A percentile compares a stretch with the other conserved stretches of the same genome.
phyloP scores from a whole-genome alignment of 1,284 basidiomycete genomes.

The Apiotrichum gamsii region DNA sequence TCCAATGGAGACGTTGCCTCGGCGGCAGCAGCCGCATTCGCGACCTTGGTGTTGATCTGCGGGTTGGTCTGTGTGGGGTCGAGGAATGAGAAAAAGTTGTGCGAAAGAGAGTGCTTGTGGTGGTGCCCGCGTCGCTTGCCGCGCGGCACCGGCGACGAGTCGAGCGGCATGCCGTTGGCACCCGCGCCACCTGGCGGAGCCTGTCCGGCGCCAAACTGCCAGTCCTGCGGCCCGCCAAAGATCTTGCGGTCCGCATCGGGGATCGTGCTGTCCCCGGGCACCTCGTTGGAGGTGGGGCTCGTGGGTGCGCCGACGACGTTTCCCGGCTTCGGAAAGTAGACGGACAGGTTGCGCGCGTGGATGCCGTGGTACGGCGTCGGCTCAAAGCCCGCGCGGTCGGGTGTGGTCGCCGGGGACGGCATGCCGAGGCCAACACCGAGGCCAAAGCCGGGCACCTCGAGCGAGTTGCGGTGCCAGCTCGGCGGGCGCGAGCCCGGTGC shows the following conservation, averaged over 20 bases:
- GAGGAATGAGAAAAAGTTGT: constrained; percentile 86
- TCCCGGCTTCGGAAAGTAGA: constrained; percentile 82
- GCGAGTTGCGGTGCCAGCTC: constrained; percentile 8
- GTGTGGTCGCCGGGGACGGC: neutral
- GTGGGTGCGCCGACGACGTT: constrained; percentile 35
- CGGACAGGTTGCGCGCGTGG: constrained; percentile 82
- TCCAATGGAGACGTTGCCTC: too few species aligned
- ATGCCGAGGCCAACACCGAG: neutral
- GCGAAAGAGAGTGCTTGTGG: constrained; percentile 87
- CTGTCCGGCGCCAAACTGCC: constrained; percentile 23
- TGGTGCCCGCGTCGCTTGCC: constrained; percentile 68
- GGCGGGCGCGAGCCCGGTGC: constrained; percentile 1
- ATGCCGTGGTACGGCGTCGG: constrained; percentile 48
- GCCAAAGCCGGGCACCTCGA: constrained; percentile 4
- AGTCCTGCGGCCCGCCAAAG: constrained; percentile 28
- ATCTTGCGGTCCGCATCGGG: constrained; percentile 20
- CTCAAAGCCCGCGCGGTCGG: constrained; percentile 18
- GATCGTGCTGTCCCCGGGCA: constrained; percentile 24
- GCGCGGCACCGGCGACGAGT: constrained; percentile 36
- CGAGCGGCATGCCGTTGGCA: constrained; percentile 2
- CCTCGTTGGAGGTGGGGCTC: constrained; percentile 2
- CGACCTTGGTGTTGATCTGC: too few species aligned
- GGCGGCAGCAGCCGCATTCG: too few species aligned
- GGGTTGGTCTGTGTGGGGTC: constrained; percentile 54
- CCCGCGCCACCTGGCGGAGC: constrained; percentile 12